Percentiles rank a stretch among this genome's conserved stretches.
phyloP scores from a whole-genome alignment of 805 yeast genomes.

The Yamadazyma kitorensis region DNA sequence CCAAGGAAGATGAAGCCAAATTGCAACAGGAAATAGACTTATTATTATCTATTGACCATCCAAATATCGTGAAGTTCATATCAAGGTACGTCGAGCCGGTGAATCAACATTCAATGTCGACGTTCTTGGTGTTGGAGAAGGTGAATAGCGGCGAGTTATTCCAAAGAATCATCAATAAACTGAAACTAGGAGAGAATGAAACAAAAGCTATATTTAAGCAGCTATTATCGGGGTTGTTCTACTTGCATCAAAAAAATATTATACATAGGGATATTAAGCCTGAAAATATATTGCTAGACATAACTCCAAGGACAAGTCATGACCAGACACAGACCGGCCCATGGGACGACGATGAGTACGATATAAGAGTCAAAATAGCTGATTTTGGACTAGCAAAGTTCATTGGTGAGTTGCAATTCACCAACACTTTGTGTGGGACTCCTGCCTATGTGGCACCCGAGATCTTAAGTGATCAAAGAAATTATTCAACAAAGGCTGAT shows the following conservation, averaged over 20 bases:
- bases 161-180: conserved; percentile 66
- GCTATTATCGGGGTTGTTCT: conserved; percentile 35
- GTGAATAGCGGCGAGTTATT: conserved; percentile 74
- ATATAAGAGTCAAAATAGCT: conserved; percentile 70
- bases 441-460: conserved; percentile 90
- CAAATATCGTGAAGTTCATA: conserved; percentile 65
- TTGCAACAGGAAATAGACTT: conserved; percentile 68
- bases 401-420: conserved; percentile 69
- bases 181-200: conserved; percentile 58
- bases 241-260: conserved; percentile 39
- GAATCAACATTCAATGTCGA: conserved; percentile 48
- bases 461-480: conserved; percentile 52
- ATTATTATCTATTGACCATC: conserved; percentile 62
- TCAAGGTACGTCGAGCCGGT: conserved; percentile 55
- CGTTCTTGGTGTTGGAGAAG: conserved; percentile 68
- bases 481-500: conserved; percentile 71
- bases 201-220: conserved; percentile 56
- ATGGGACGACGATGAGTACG: conserved; percentile 59
- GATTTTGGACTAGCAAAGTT: conserved; percentile 76
- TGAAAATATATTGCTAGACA: conserved; percentile 46
- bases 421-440: conserved; percentile 80
- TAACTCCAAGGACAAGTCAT: conserved; percentile 38
- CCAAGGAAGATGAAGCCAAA: conserved; percentile 34
- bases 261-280: conserved; percentile 47
- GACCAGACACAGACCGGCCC: conserved; percentile 44